phyloP scores from a whole-genome alignment of 305 asterid genomes.

The Rubia tinctorum region DNA sequence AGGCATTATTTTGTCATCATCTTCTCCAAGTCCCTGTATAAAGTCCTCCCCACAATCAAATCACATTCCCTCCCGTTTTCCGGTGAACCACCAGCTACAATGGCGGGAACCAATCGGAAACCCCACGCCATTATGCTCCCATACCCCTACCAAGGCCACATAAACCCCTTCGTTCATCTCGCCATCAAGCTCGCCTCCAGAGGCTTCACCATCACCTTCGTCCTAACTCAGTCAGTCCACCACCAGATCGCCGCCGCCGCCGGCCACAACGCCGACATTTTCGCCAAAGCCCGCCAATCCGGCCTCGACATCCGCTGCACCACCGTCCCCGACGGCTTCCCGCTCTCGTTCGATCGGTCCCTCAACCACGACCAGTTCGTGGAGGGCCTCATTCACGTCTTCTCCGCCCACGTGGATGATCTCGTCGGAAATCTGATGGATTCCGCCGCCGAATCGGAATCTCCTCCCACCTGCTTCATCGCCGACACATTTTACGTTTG shows the following conservation, averaged over 20 bases:
- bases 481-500: constrained; percentile 52
- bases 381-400: constrained; percentile 30
- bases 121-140: constrained; percentile 52
- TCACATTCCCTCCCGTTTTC: neutral
- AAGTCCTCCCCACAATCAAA: no score
- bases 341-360: constrained; percentile 36
- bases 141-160: constrained; percentile 66
- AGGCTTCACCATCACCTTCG: constrained; percentile 57
- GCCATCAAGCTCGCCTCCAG: constrained; percentile 47
- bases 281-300: constrained; percentile 30
- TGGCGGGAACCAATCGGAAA: constrained; percentile 24
- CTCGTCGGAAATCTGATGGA: constrained; percentile 26
- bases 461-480: constrained; percentile 34
- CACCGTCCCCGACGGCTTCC: constrained; percentile 46
- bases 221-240: constrained; percentile 68
- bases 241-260: constrained; percentile 37
- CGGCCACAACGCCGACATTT: constrained; percentile 22
- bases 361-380: constrained; percentile 36
- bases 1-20: neutral
- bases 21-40: neutral
- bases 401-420: constrained; percentile 42
- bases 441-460: constrained; percentile 17
- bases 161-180: constrained; percentile 48
- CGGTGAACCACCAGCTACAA: constrained; percentile 1
- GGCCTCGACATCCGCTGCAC: constrained; percentile 47